These are phyloP conservation scores for Pichia sp. DNA, from an alignment of 1,139 yeast species.

Conservation along the genomic window DNA sequence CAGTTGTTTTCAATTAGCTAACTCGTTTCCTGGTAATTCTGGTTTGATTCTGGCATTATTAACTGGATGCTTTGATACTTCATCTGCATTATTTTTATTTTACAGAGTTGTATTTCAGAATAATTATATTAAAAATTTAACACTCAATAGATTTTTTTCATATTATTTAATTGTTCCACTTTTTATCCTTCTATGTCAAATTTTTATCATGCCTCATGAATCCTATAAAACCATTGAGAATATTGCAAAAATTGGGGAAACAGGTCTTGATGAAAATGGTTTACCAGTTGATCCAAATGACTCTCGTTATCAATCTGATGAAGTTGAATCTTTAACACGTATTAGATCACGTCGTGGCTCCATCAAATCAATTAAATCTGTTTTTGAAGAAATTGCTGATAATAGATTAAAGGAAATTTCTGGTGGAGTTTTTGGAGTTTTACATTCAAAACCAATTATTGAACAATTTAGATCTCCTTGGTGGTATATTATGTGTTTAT, in stretches of 20 bases:
- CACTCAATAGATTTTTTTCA: conserved; percentile 54
- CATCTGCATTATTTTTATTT: conserved; percentile 51
- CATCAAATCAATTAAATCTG: conserved; percentile 40
- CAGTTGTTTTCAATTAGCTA: conserved; percentile 73
- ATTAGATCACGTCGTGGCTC: conserved; percentile 24
- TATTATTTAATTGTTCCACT: conserved; percentile 65
- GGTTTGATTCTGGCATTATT: conserved; percentile 5
- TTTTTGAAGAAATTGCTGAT: conserved; percentile 61
- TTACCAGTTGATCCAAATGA: conserved; percentile 40
- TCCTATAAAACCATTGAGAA: conserved; percentile 69
- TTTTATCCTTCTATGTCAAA: conserved; percentile 66
- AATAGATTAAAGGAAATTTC: conserved; percentile 45
- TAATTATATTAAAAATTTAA: conserved; percentile 24
- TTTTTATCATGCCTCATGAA: conserved; percentile 69
- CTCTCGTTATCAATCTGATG: conserved; percentile 34
- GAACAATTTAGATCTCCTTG: conserved; percentile 70
- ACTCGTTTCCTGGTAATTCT: conserved; percentile 50
- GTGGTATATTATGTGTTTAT: conserved; percentile 70
- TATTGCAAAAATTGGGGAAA: conserved; percentile 60
- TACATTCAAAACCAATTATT: conserved; percentile 59
- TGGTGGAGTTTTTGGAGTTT: conserved; percentile 79
- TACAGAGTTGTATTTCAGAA: conserved; percentile 61
- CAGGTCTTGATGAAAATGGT: conserved; percentile 63
- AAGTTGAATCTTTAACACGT: conserved; percentile 12
- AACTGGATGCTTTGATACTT: conserved; percentile 7